Conservation (phyloP, 306 rosid genomes). For the Vigna nakashimae region DNA sequence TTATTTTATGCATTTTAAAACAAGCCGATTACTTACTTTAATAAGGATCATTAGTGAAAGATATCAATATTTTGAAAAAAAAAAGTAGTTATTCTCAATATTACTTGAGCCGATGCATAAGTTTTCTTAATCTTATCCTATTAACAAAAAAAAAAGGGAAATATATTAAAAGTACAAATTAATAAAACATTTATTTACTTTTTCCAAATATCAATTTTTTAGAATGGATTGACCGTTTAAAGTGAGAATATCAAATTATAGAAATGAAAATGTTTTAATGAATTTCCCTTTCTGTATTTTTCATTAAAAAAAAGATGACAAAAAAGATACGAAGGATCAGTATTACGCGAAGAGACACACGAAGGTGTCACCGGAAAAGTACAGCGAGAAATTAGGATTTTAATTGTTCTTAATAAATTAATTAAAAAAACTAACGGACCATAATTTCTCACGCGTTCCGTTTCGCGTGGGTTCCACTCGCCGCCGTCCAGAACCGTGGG, state of each 20-base stretch:
- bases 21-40: neutral
- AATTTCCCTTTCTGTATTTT: neutral
- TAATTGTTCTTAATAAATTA: neutral
- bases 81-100: neutral
- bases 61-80: neutral
- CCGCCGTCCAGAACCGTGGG: neutral
- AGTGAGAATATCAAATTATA: neutral
- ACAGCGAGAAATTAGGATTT: conserved; percentile 6
- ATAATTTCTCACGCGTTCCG: neutral
- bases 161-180: neutral
- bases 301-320: neutral
- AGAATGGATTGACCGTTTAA: neutral
- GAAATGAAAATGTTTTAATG: neutral
- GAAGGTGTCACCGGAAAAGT: neutral
- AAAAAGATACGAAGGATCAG: neutral
- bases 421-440: neutral
- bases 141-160: neutral
- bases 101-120: neutral
- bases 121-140: neutral
- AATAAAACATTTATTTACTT: neutral
- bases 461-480: neutral
- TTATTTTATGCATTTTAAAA: no score
- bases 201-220: no score
- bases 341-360: conserved; percentile 1
- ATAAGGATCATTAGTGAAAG: neutral